A percentile compares a stretch with the other conserved stretches of the same genome.
Conservation (phyloP, 257 asterid genomes). For the Catharanthus roseus region DNA sequence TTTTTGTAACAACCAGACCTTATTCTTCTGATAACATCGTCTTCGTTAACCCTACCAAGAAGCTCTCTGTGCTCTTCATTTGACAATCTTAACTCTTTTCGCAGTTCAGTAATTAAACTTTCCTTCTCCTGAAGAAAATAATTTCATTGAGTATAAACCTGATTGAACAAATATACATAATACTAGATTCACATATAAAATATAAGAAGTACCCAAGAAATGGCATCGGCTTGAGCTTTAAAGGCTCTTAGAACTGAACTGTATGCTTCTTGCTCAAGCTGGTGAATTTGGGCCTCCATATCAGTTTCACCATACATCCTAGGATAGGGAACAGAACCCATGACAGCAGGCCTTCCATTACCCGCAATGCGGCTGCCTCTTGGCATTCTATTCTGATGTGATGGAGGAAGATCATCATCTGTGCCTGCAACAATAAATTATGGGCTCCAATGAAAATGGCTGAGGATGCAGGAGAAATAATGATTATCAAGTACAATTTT, state of each 20-base stretch:
- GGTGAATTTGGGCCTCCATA: constrained; percentile 83
- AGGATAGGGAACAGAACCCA: constrained; percentile 59
- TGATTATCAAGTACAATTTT: neutral
- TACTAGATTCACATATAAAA: constrained; percentile 20
- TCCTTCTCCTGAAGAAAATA: constrained; percentile 67
- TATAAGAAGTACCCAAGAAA: constrained; percentile 65
- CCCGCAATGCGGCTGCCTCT: constrained; percentile 83
- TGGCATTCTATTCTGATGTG: constrained; percentile 83
- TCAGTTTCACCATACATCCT: constrained; percentile 59
- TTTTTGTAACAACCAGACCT: constrained; percentile 35
- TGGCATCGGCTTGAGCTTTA: constrained; percentile 88
- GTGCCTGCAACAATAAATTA: constrained; percentile 53
- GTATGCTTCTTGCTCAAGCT: constrained; percentile 94
- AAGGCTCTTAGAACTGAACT: constrained; percentile 75
- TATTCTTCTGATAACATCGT: constrained; percentile 67
- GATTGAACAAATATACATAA: constrained; percentile 24
- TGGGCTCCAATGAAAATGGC: constrained; percentile 7
- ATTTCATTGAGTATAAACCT: constrained; percentile 31
- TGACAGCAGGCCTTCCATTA: constrained; percentile 69
- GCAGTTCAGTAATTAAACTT: constrained; percentile 78
- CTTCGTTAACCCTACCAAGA: constrained; percentile 70
- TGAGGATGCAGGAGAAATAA: neutral
- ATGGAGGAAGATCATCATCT: constrained; percentile 92
- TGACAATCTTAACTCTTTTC: constrained; percentile 85
- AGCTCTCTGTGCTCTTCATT: constrained; percentile 90